A percentile compares a stretch with the other conserved stretches of the same genome.
Evolutionary conservation across 495 filamentous ascomycete species (phyloP).

Genomic region (Venustampulla echinocandica): DNA sequence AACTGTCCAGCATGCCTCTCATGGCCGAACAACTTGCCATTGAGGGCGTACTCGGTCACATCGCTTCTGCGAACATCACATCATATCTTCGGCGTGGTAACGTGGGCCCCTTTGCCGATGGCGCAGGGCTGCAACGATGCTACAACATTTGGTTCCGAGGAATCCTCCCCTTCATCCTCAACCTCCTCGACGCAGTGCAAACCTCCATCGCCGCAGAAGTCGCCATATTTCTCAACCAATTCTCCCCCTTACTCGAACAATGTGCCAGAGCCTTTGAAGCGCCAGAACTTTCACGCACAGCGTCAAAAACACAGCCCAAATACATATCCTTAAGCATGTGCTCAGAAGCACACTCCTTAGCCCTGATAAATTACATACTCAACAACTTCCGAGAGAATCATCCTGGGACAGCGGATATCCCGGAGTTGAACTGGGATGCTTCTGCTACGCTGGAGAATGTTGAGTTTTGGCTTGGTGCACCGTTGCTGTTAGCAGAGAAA

Average conservation of each 20-base stretch:
- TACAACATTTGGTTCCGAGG: conserved; percentile 85
- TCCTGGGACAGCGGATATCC: conserved; percentile 51
- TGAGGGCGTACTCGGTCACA: conserved; percentile 67
- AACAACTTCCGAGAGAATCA: conserved; percentile 51
- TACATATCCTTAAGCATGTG: conserved; percentile 61
- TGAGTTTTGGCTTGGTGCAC: conserved; percentile 60
- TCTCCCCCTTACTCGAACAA: conserved; percentile 60
- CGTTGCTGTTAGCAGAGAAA: conserved; percentile 52
- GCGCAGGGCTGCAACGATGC: conserved; percentile 45
- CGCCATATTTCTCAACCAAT: conserved; percentile 75
- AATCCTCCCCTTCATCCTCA: conserved; percentile 81
- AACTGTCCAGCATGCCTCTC: conserved; percentile 70
- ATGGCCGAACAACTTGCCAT: conserved; percentile 85
- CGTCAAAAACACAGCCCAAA: conserved; percentile 27
- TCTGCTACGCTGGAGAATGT: conserved; percentile 64
- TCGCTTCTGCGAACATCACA: conserved; percentile 68
- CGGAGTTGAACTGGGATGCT: conserved; percentile 63
- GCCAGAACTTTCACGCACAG: conserved; percentile 37
- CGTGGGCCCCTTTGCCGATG: conserved; percentile 57
- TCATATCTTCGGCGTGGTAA: conserved; percentile 58
- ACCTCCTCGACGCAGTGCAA: conserved; percentile 75
- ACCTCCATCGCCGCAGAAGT: conserved; percentile 73
- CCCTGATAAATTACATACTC: conserved; percentile 61
- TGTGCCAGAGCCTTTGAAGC: conserved; percentile 53
- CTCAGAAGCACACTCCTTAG: conserved; percentile 67